A percentile compares a stretch with the other conserved stretches of the same genome.
Evolutionary conservation across 352 stramenopile species (phyloP).

Genomic region (Phytophthora cryptogea): DNA sequence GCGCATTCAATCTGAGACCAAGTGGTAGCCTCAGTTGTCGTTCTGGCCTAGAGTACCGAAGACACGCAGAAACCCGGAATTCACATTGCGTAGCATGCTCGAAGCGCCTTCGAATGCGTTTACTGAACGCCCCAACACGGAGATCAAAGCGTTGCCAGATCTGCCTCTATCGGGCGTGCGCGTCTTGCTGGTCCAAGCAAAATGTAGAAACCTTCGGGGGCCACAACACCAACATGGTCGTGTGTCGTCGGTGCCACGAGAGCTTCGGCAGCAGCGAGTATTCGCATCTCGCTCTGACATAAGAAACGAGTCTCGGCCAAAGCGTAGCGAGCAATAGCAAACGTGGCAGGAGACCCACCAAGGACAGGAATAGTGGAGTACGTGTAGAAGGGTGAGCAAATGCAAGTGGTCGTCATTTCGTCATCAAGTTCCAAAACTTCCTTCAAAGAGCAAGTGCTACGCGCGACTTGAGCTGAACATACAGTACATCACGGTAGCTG

Average conservation of each 20-base stretch:
- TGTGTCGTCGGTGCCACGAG: slow-evolving; percentile 51
- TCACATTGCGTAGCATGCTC: slow-evolving; percentile 48
- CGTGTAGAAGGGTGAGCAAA: no score
- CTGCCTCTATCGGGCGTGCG: slow-evolving; percentile 49
- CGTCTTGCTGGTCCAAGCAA: slow-evolving; percentile 43
- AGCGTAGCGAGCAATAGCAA: not conserved
- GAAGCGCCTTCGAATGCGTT: slow-evolving; percentile 38
- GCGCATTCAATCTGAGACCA: slow-evolving; percentile 5
- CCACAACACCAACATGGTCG: slow-evolving; percentile 30
- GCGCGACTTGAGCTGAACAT: no score
- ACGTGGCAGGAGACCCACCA: not conserved
- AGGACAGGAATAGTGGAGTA: not conserved
- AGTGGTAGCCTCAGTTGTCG: slow-evolving; percentile 9
- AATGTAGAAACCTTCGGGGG: slow-evolving; percentile 47
- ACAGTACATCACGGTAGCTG: no score
- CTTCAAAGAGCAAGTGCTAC: no score
- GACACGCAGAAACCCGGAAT: slow-evolving; percentile 27
- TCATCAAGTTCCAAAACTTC: no score
- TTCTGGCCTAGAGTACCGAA: slow-evolving; percentile 11
- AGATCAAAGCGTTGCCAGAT: slow-evolving; percentile 47
- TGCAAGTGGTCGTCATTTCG: no score
- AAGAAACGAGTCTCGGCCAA: not conserved
- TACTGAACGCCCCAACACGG: slow-evolving; percentile 36
- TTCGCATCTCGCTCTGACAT: slow-evolving; percentile 35
- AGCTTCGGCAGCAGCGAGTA: slow-evolving; percentile 47